Percentiles rank a stretch among this genome's conserved stretches.
Evolutionary conservation across 768 basidiomycete genomes (phyloP).

Genomic region (Aureoboletus auriporus): DNA sequence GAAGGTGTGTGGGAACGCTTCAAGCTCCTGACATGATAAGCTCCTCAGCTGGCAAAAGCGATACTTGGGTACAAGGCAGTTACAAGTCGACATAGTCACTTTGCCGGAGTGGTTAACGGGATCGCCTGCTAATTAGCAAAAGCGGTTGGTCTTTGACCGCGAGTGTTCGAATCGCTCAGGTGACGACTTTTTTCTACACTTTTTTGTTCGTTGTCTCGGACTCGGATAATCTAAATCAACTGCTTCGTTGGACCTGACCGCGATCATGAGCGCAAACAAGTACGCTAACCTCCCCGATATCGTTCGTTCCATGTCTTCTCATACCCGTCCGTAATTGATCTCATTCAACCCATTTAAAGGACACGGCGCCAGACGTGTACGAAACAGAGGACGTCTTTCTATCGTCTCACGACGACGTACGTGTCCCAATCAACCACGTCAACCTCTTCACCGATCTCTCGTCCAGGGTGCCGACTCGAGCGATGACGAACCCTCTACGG

Average conservation of each 20-base stretch:
- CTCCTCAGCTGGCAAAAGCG: too few relatives aligned
- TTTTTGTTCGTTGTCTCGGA: background rate
- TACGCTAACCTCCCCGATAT: conserved; percentile 92
- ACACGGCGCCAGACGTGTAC: conserved; percentile 88
- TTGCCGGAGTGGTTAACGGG: conserved; percentile 95
- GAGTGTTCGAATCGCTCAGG: conserved; percentile 62
- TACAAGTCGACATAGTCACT: conserved; percentile 47
- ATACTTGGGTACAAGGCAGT: too few relatives aligned
- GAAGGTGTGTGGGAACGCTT: too few relatives aligned
- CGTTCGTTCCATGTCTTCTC: conserved; percentile 41
- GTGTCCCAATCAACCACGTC: conserved; percentile 16
- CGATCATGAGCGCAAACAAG: conserved; percentile 62
- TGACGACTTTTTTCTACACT: conserved; percentile 32
- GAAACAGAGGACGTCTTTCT: conserved; percentile 82
- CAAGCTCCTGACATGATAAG: too few relatives aligned
- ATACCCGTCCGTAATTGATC: background rate
- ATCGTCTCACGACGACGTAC: conserved; percentile 46
- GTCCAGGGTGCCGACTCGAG: conserved; percentile 57
- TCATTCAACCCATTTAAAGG: conserved; percentile 40
- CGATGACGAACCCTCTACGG: conserved; percentile 57
- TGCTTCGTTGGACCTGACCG: background rate
- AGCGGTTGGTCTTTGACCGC: conserved; percentile 62
- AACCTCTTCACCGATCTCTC: conserved; percentile 5
- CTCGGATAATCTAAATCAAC: background rate
- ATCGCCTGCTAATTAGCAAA: conserved; percentile 59